Percentiles rank a stretch among this genome's conserved stretches.
phyloP scores from a whole-genome alignment of 1,284 basidiomycete genomes.

The Exsudoporus floridanus region DNA sequence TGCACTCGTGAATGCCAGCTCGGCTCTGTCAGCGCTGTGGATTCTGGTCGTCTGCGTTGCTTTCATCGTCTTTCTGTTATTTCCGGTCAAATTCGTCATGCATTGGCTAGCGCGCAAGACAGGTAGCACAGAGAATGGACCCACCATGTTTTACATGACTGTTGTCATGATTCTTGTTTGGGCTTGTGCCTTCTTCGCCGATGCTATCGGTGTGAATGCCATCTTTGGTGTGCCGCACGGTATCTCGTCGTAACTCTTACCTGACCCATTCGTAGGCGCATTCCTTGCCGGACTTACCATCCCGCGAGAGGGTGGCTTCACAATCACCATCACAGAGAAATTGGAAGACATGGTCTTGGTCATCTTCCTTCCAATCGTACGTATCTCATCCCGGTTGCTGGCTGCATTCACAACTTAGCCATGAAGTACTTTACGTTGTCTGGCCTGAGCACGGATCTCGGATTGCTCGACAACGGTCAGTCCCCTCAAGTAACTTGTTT shows the following conservation, averaged over 20 bases:
- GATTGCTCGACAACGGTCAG: conserved; percentile 68
- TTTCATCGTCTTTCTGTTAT: conserved; percentile 80
- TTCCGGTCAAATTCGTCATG: conserved; percentile 64
- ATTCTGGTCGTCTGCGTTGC: conserved; percentile 79
- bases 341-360: conserved; percentile 81
- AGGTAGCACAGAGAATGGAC: conserved; percentile 78
- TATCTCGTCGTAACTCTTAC: conserved; percentile 36
- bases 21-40: conserved; percentile 75
- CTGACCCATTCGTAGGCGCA: conserved; percentile 51
- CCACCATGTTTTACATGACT: conserved; percentile 78
- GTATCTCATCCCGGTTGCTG: conserved; percentile 15
- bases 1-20: conserved; percentile 82
- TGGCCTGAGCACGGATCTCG: conserved; percentile 85
- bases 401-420: not conserved
- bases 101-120: conserved; percentile 75
- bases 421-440: conserved; percentile 83
- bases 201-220: conserved; percentile 89
- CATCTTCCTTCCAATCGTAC: conserved; percentile 83
- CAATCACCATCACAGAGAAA: conserved; percentile 75
- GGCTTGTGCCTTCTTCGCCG: conserved; percentile 88
- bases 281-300: conserved; percentile 90
- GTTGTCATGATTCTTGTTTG: conserved; percentile 77
- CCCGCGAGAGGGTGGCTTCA: conserved; percentile 84
- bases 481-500: not conserved
- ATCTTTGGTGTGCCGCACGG: conserved; percentile 63